phyloP scores from a whole-genome alignment of 306 rosid genomes.

The Sindora glabra region DNA sequence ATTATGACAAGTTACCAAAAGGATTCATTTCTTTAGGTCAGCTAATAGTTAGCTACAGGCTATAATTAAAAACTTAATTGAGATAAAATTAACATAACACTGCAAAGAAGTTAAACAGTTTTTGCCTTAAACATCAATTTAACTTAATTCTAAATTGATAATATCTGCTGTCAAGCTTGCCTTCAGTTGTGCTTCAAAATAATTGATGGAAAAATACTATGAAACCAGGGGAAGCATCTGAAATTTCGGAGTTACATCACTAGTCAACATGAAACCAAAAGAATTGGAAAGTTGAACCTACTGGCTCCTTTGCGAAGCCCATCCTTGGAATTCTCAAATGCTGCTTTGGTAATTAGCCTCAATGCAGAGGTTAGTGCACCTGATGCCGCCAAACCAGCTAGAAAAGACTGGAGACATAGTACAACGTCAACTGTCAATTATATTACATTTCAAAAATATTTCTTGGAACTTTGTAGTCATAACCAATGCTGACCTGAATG shows the following conservation, averaged over 20 bases:
- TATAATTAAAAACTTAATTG: no score
- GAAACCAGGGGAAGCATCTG: neutral
- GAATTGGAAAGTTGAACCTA: conserved; percentile 24
- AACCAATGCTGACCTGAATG: conserved; percentile 46
- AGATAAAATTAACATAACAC: neutral
- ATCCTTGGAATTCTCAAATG: conserved; percentile 51
- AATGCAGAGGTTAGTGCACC: conserved; percentile 72
- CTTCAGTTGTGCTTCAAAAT: no score
- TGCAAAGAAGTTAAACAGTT: no score
- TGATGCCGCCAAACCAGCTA: conserved; percentile 82
- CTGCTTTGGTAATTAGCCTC: conserved; percentile 76
- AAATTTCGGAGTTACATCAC: neutral
- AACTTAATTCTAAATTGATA: no score
- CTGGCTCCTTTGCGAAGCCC: conserved; percentile 93
- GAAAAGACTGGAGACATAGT: conserved; percentile 79
- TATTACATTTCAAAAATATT: neutral
- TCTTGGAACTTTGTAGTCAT: neutral
- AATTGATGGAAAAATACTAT: neutral
- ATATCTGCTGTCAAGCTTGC: no score
- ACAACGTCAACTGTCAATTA: neutral
- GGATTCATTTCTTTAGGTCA: neutral
- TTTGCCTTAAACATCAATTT: no score
- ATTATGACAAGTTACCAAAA: neutral
- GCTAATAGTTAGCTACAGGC: no score
- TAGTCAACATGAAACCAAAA: neutral